Conservation (phyloP, 306 rosid species). For the Urtica urens region DNA sequence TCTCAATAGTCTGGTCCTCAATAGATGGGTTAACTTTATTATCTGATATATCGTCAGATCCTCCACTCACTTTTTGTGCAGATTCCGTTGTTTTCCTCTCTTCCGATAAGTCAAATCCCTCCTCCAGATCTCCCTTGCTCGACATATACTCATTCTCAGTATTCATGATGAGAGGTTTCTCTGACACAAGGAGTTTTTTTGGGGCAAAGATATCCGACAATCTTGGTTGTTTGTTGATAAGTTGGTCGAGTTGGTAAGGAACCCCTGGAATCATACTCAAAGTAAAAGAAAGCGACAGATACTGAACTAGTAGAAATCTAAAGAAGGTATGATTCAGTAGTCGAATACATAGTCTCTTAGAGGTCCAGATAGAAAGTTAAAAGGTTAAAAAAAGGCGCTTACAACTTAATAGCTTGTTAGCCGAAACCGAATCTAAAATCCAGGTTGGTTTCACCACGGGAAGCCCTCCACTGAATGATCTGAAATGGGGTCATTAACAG, state of each 20-base stretch:
- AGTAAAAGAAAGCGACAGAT: not conserved
- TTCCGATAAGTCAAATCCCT: conserved; percentile 24
- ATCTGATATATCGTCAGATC: conserved; percentile 21
- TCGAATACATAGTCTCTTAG: not conserved
- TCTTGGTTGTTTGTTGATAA: conserved; percentile 56
- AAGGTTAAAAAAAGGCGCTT: conserved; percentile 23
- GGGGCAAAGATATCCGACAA: conserved; percentile 54
- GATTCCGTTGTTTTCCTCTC: conserved; percentile 23
- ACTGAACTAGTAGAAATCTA: conserved; percentile 3
- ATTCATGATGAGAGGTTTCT: conserved; percentile 28
- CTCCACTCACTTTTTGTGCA: conserved; percentile 16
- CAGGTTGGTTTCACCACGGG: conserved; percentile 89
- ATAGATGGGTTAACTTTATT: conserved; percentile 22
- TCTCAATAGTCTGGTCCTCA: conserved; percentile 23
- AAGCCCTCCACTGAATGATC: conserved; percentile 82
- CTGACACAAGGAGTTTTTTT: conserved; percentile 26
- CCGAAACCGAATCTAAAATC: conserved; percentile 78
- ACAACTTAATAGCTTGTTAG: conserved; percentile 74
- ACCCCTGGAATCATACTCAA: conserved; percentile 41
- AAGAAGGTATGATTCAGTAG: not conserved
- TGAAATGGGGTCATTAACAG: conserved; percentile 24
- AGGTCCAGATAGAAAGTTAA: no score
- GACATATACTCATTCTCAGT: conserved; percentile 33
- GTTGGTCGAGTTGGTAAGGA: conserved; percentile 72
- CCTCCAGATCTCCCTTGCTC: conserved; percentile 21